Evolutionary conservation across 2,329 filamentous ascomycete genomes (phyloP), one percentile per base, ranked within the genome.

Genomic region (Aschersonia sp.): DNA sequence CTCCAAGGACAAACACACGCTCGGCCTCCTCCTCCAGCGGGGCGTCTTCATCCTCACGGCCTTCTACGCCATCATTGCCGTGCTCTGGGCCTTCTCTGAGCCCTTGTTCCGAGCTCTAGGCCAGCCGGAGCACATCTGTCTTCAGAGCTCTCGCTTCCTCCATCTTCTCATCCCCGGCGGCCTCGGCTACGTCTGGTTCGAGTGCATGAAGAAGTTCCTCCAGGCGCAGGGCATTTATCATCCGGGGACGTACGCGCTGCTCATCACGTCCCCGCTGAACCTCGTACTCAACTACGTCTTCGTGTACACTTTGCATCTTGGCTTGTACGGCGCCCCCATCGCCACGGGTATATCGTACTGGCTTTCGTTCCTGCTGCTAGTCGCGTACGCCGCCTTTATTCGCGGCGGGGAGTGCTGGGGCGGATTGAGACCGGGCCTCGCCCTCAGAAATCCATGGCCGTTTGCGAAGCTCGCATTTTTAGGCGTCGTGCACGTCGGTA

Each of bases 141-240:
- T 76, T 30, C 79, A 89, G 50, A 85, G 45, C 29, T 9, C 45
- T 9, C 30, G 40, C 9, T 94, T 94, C 52, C 65, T 94, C 5
- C 80, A 73, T 2, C 77, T 80, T 9, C 65, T 94, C 44, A 84
- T 87, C 1, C 88, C 88, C 0, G 88, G 88, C 0, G 88, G 88
- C 0, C 65, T 94, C 40, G 88, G 88, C 0, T 94, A 94, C 56
- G 79, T 94, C 41, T 94, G 85, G 67, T 94, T 94, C 51, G 87
- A 94, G 64, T 74, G 79, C 5, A 78, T 89, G 59, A 95, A 95
- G 67, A 86, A 91, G 56, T 95, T 82, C 55, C 73, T 94, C 1
- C 89, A 95, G 64, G 89, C 89, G 0, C 89, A 95, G 65, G 85
- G 85, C 31, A 78, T 92, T n/a, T 92, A 94, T 65, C 78, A 75